Evolutionary conservation across 176 grass and related monocot species (phyloP).

Genomic region (Musa beccarii): DNA sequence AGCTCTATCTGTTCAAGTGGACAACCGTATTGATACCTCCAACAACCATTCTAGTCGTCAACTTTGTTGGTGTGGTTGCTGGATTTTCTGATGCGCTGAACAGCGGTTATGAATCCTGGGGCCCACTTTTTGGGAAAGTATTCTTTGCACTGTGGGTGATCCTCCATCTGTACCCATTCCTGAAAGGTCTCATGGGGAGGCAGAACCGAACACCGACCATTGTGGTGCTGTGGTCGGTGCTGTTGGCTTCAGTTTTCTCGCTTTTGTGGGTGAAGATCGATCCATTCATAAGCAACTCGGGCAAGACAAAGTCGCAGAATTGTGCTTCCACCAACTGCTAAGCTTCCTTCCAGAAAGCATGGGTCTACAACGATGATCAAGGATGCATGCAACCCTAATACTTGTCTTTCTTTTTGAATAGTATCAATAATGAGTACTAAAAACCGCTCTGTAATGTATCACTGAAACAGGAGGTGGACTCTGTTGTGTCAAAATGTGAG

Average conservation of each 20-base stretch:
- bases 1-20: slow-evolving; percentile 11
- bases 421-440: too few species aligned
- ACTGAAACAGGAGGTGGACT: too few species aligned
- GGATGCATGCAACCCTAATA: not conserved
- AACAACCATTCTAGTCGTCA: slow-evolving; percentile 6
- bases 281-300: slow-evolving; percentile 6
- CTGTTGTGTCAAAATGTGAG: too few species aligned
- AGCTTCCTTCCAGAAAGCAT: not conserved
- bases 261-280: slow-evolving; percentile 11
- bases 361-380: too few species aligned
- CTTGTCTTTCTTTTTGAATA: not conserved
- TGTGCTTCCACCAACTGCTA: not conserved
- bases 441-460: too few species aligned
- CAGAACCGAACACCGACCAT: slow-evolving; percentile 15
- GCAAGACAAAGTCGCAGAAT: not conserved
- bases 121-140: slow-evolving; percentile 14
- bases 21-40: slow-evolving; percentile 17
- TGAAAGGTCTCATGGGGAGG: slow-evolving; percentile 16
- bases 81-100: slow-evolving; percentile 14
- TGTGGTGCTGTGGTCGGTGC: slow-evolving; percentile 15
- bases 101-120: slow-evolving; percentile 15
- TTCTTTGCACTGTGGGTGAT: slow-evolving; percentile 20
- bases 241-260: slow-evolving; percentile 13
- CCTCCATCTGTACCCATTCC: slow-evolving; percentile 10
- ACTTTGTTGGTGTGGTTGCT: slow-evolving; percentile 12